Evolutionary conservation across 148 eudicot species (phyloP), one percentile per base, ranked within the genome.

Genomic region (Rheum nobile): DNA sequence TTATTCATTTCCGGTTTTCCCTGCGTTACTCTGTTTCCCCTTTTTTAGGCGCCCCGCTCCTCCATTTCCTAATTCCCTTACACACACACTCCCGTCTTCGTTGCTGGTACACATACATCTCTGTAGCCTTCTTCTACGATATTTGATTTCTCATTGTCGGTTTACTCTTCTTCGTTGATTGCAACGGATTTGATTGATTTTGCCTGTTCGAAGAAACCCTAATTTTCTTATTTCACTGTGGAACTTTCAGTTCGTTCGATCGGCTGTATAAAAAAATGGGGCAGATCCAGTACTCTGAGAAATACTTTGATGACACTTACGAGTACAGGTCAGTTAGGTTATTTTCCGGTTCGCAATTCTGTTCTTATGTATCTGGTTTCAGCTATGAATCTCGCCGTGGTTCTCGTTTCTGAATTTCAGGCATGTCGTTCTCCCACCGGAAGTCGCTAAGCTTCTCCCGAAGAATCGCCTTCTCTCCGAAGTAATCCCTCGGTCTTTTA

Each of bases 201-300:
- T 14, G 13, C 16, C 31, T 38, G 28, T 42, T 70, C 13, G 50
- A 17, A 0, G 3, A 47, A 47, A 59, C 70, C 70, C 70, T 65
- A 65, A 65, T 8, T 65, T 32, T 8, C 9, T 9, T 1, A 11
- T 32, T 16, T 65, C 39, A 31, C 41, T 65, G 70, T 29, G 21
- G 70, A 65, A 34, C 6, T 32, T 11, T 65, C 70, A 65, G 70
- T 34, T 14, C 21, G 69, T 63, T 31, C 70, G 70, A 32, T 32
- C 70, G 22, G 4, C 9, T 32, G 70, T 34, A 16, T 6, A 73
- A 24, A 73, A n/a, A 35, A 21, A 73, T 73, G 75, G 65, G 75
- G 16, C 75, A 73, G 68, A 73, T 73, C 14, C 67, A 73, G 75
- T 73, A 73, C 75, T 73, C 75, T 16, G 67, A 73, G 43, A 73